Conservation (phyloP, 371 early-diverging fungal genomes). For the Lichtheimia ornata region DNA sequence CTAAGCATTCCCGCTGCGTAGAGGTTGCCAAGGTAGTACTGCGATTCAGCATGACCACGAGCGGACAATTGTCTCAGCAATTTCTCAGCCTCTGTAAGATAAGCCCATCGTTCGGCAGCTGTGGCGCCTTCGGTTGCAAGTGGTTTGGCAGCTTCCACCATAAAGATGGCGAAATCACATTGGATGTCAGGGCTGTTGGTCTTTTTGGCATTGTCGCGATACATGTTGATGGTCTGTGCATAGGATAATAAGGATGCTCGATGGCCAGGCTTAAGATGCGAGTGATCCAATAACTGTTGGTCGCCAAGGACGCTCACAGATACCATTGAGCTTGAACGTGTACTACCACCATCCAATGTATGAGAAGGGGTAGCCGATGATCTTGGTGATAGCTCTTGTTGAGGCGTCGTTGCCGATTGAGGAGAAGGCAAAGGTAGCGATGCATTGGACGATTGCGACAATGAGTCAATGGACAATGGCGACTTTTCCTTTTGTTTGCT, state of each 20-base stretch:
- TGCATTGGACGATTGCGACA: no score
- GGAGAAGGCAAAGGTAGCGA: no score
- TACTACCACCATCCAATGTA: no score
- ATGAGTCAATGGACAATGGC: no score
- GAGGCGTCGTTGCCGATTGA: no score
- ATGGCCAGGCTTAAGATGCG: constrained; percentile 65
- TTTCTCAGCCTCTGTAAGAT: constrained; percentile 65
- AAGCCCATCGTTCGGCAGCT: constrained; percentile 53
- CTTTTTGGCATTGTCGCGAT: constrained; percentile 80
- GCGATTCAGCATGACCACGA: constrained; percentile 65
- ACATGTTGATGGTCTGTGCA: constrained; percentile 73
- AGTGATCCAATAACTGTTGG: constrained; percentile 56
- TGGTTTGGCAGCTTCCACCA: constrained; percentile 68
- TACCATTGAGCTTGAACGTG: no score
- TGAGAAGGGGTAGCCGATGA: no score
- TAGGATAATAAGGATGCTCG: constrained; percentile 68
- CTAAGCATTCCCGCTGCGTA: constrained; percentile 61
- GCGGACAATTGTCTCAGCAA: constrained; percentile 59
- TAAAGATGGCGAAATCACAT: constrained; percentile 79
- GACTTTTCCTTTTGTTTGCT: no score
- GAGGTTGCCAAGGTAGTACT: constrained; percentile 65
- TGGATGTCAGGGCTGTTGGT: constrained; percentile 79
- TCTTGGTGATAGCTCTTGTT: no score
- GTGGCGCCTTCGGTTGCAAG: constrained; percentile 36
- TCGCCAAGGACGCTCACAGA: no score